A percentile compares a stretch with the other conserved stretches of the same genome.
phyloP scores from a whole-genome alignment of 768 basidiomycete species.

The Baorangia bicolor region DNA sequence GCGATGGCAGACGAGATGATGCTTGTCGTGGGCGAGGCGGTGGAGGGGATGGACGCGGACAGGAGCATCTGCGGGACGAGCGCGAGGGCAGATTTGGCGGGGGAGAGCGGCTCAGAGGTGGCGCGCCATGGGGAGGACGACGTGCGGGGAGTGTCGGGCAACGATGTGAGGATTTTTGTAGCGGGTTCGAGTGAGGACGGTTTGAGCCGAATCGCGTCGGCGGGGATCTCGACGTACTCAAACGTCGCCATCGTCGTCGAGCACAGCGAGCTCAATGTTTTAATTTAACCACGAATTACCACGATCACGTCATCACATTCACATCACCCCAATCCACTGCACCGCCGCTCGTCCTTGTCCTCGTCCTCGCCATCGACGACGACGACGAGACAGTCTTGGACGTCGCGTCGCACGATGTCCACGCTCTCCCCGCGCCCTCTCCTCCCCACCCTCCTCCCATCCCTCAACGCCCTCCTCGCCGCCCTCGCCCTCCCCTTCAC shows the following conservation, averaged over 20 bases:
- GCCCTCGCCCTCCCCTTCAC: conserved; percentile 45
- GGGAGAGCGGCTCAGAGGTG: conserved; percentile 14
- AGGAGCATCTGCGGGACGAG: conserved; percentile 42
- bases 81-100: conserved; percentile 34
- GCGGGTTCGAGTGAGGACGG: conserved; percentile 35
- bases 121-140: conserved; percentile 12
- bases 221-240: conserved; percentile 42
- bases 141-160: conserved; percentile 31
- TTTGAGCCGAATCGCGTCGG: conserved; percentile 37
- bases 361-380: not conserved
- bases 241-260: conserved; percentile 32
- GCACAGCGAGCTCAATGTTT: not conserved
- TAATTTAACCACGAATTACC: no score
- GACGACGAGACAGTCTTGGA: conserved; percentile 3
- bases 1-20: conserved; percentile 22
- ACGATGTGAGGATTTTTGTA: conserved; percentile 40
- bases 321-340: no score
- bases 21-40: conserved; percentile 8
- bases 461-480: conserved; percentile 47
- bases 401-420: conserved; percentile 12
- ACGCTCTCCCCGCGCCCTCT: conserved; percentile 15
- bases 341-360: no score
- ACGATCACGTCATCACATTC: not conserved
- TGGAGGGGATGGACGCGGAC: conserved; percentile 19
- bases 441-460: conserved; percentile 16